Conservation (phyloP, 1,139 yeast species). For the Yamadazyma atmosphaerica region DNA sequence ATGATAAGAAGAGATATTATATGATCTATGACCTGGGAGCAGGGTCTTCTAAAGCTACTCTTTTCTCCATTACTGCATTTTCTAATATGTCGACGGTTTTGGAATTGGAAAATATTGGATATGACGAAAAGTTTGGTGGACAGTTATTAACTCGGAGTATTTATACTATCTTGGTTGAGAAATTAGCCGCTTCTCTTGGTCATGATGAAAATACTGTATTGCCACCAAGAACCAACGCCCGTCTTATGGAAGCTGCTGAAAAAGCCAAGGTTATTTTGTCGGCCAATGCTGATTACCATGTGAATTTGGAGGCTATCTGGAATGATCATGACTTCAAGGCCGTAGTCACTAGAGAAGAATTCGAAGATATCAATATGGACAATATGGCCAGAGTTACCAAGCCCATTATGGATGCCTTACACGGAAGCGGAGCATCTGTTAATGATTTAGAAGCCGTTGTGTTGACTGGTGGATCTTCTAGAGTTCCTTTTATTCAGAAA, state of each 20-base stretch:
- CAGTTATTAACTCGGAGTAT: conserved; percentile 66
- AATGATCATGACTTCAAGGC: conserved; percentile 74
- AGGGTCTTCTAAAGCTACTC: conserved; percentile 83
- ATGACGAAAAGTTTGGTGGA: conserved; percentile 71
- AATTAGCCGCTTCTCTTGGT: conserved; percentile 49
- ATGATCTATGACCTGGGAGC: conserved; percentile 91
- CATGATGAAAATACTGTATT: conserved; percentile 34
- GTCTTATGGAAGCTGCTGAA: conserved; percentile 81
- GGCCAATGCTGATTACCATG: conserved; percentile 76
- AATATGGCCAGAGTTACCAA: conserved; percentile 44
- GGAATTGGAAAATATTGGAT: conserved; percentile 73
- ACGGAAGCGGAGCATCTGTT: conserved; percentile 27
- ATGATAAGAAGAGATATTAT: conserved; percentile 54
- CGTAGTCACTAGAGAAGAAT: conserved; percentile 68
- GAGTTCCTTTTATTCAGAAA: conserved; percentile 84
- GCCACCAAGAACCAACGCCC: conserved; percentile 61
- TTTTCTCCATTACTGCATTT: conserved; percentile 62
- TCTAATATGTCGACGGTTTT: conserved; percentile 42
- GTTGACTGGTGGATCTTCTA: conserved; percentile 86
- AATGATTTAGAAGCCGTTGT: conserved; percentile 64
- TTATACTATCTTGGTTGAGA: conserved; percentile 56
- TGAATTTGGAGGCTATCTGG: conserved; percentile 68
- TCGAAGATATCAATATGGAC: conserved; percentile 59
- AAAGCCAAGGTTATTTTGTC: conserved; percentile 83
- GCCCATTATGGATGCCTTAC: conserved; percentile 60